Evolutionary conservation across 83 land plant genomes (phyloP).

Genomic region (Thuja plicata): DNA sequence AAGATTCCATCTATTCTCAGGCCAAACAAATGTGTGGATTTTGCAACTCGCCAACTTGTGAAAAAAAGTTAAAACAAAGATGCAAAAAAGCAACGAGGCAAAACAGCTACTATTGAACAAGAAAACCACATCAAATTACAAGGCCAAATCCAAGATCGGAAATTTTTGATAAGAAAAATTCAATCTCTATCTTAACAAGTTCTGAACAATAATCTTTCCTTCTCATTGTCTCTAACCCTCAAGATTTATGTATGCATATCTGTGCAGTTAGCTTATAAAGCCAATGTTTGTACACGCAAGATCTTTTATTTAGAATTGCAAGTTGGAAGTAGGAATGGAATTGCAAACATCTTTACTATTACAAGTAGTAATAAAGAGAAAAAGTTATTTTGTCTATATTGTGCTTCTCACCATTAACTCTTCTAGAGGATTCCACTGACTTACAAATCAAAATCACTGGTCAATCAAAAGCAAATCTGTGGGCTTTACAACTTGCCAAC

Average conservation of each 20-base stretch:
- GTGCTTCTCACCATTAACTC: not conserved
- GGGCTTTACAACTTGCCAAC: not conserved
- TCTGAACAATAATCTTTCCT: not conserved
- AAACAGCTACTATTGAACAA: too few relatives aligned
- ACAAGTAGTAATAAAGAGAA: not conserved
- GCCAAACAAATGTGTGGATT: not conserved
- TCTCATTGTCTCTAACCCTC: not conserved
- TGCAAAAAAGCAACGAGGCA: too few relatives aligned
- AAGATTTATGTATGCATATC: not conserved
- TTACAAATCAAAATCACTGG: not conserved
- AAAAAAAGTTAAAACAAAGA: too few relatives aligned
- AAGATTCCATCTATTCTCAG: not conserved
- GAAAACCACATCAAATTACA: too few relatives aligned
- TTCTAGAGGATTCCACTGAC: not conserved
- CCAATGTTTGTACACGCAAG: not conserved
- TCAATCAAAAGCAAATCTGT: not conserved
- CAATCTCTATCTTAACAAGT: not conserved
- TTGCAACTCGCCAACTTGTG: not conserved
- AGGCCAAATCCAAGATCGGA: too few relatives aligned
- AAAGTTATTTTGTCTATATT: not conserved
- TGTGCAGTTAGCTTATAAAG: not conserved
- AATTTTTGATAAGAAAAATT: not conserved
- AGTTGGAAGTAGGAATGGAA: too few relatives aligned
- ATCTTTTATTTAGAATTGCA: too few relatives aligned
- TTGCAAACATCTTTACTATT: too few relatives aligned